A percentile compares a stretch with the other conserved stretches of the same genome.
Evolutionary conservation across 208 protist genomes (phyloP).

Genomic region (Plasmodiophora brassicae): DNA sequence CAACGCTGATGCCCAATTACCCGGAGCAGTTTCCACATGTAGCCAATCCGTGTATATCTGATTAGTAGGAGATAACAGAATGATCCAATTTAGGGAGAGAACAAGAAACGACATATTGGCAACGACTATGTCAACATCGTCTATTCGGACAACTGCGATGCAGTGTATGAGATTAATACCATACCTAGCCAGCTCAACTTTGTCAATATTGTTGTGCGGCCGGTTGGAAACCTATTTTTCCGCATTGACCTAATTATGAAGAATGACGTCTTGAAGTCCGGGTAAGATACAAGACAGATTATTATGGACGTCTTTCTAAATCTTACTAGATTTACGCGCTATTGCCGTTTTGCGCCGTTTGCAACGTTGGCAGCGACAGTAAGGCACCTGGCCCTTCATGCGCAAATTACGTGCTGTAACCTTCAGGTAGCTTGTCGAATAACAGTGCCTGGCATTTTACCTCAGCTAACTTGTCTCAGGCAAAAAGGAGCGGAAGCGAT

Average conservation of each 20-base stretch:
- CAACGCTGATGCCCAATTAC: background rate
- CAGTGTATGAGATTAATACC: background rate
- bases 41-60: too few species aligned
- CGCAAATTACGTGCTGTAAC: background rate
- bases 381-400: background rate
- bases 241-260: background rate
- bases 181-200: background rate
- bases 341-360: background rate
- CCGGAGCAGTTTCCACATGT: too few species aligned
- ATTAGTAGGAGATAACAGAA: too few species aligned
- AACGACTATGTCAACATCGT: background rate
- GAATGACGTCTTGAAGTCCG: background rate
- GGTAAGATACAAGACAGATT: background rate
- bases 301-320: background rate
- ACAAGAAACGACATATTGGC: background rate
- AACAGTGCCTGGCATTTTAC: background rate
- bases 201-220: background rate
- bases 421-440: background rate
- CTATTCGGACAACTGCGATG: background rate
- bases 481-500: background rate
- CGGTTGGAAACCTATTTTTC: background rate
- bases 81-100: background rate
- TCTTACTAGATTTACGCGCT: background rate
- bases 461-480: background rate
- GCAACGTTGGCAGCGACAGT: background rate